Evolutionary conservation across 2,329 filamentous ascomycete species (phyloP).

Genomic region (Colletotrichum scovillei): DNA sequence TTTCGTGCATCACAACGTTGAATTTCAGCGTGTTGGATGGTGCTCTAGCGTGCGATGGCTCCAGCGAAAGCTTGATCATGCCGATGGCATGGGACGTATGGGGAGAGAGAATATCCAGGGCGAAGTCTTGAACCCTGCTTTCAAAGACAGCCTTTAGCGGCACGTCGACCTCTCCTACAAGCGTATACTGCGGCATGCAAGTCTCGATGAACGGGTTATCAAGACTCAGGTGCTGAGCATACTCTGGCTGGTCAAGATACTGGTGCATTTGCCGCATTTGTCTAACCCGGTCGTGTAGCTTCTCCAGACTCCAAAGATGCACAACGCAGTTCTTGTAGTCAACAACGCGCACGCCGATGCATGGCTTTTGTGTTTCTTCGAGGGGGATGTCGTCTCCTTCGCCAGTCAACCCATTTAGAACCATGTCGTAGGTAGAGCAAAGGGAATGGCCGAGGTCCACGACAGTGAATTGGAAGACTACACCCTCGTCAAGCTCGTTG

Average conservation of each 20-base stretch:
- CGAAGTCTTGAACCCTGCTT: conserved; percentile 93
- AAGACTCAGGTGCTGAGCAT: conserved; percentile 90
- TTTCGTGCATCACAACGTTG: conserved; percentile 97
- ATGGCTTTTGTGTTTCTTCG: conserved; percentile 86
- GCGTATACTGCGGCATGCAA: conserved; percentile 91
- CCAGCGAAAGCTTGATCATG: conserved; percentile 89
- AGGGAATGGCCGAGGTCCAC: conserved; percentile 89
- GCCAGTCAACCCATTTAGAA: conserved; percentile 87
- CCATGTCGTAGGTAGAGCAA: conserved; percentile 96
- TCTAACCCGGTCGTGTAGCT: conserved; percentile 86
- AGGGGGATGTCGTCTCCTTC: conserved; percentile 87
- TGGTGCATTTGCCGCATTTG: conserved; percentile 98
- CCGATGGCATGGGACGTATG: conserved; percentile 93
- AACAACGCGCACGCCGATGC: conserved; percentile 88
- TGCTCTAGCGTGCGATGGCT: conserved; percentile 92
- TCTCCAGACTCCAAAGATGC: conserved; percentile 94
- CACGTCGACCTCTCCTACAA: conserved; percentile 93
- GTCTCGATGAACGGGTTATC: conserved; percentile 94
- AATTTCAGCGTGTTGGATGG: conserved; percentile 95
- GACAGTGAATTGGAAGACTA: conserved; percentile 94
- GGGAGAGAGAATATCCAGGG: conserved; percentile 88
- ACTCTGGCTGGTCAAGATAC: conserved; percentile 95
- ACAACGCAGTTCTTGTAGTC: conserved; percentile 90
- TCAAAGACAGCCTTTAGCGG: conserved; percentile 94
- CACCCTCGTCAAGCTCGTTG: conserved; percentile 91